Evolutionary conservation across 2,329 filamentous ascomycete species (phyloP), one percentile per base, ranked within the genome.

Genomic region (Ustulina deusta): DNA sequence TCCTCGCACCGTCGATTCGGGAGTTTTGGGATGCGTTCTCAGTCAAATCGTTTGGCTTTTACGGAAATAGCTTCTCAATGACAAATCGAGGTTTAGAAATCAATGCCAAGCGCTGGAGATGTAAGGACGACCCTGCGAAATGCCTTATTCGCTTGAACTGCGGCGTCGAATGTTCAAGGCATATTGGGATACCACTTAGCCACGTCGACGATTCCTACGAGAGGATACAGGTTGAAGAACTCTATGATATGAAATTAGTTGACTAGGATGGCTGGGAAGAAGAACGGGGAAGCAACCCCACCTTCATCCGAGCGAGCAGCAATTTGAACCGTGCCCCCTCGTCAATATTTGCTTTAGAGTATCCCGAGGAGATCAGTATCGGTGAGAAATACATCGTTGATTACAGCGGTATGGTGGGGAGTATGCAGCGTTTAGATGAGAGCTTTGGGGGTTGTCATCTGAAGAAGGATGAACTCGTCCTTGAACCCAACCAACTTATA

Each of bases 1-100:
- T 70, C 46, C 62, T 68, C 4, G 62, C 62, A 22, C 51, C 58
- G 15, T 70, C 49, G 1, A 70, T 70, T 29, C 56, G 49, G 36
- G 58, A 66, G 32, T 65, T 46, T 22, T 60, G 61, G 65, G 59
- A 66, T 57, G 59, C 61, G 13, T 56, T n/a, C 22, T 38, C 42
- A 9, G 10, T 70, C 22, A 38, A 58, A 48, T 56, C 40, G 10
- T 66, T 61, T 20, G 58, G 42, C 4, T 34, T 69, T 38, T 20
- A 46, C n/a, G 63, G 48, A 32, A 60, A 63, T 29, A 44, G 49
- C 10, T 68, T 70, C 40, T 51, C 49, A 3, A 58, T 66, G 55
- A 69, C 65, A 11, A 69, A 69, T 25, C 27, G 49, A 40, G 59
- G 65, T 17, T 22, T 69, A 22, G 55, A 61, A 54, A 52, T 63